Base-by-base conservation (phyloP, 306 rosid genomes). In the Cicer arietinum region DNA sequence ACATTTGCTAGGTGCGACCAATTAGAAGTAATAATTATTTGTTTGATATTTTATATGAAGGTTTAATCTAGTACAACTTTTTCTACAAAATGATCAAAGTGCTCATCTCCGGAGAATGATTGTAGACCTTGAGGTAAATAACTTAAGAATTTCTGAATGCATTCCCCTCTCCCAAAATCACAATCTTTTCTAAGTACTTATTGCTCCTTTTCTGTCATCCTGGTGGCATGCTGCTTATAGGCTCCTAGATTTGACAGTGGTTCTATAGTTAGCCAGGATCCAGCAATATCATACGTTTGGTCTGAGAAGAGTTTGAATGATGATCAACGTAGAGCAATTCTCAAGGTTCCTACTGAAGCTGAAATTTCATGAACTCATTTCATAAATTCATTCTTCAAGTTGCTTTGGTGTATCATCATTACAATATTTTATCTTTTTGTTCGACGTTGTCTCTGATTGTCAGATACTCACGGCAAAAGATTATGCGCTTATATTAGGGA, bases 381-480 rank as follows among this genome's bases (percentile, higher is more conserved):
- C 46, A 71, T 30, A 2, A 43, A 52, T 66, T 68, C 80, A 56
- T 41, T 22, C 6, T 45, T 53, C 71, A 79, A 63, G 70, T 74
- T 80, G 57, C 50, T 18, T 17, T 79, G 30, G 42, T 62, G 71
- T 80, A 12, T 54, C 42, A 60, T 60, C 67, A 20, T 56, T 30
- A 44, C 56, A 82, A 65, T 77, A 46, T 56, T 41, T 37, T 77
- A 20, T 81, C 82, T 18, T 40, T 20, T 54, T 69, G 35, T 58
- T 80, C 41, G 12, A 8, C 73, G 48, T 59, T 75, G 62, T 79
- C 72, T 44, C 22, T 45, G 14, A 43, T 83, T 71, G 63, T 60
- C 90, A 94, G 98, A 90, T 91, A 87, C 98, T 94, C 75, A 77
- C 90, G 18, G 92, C 96, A 68, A 91, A 89, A 88, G 98, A 94